Evolutionary conservation across 257 asterid species (phyloP).

Genomic region (Solanum phureja): DNA sequence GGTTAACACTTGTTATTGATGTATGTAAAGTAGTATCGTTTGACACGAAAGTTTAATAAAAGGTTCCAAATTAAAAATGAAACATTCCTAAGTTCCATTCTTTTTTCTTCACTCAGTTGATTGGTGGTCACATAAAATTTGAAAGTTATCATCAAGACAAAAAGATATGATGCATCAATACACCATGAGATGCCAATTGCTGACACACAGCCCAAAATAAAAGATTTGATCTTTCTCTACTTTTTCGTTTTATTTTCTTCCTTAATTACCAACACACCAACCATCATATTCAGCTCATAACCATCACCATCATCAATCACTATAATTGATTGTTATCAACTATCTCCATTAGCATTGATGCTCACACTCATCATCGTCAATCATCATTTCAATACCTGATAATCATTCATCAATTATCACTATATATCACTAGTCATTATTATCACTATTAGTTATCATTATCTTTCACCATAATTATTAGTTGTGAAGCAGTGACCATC

Average conservation of each 20-base stretch:
- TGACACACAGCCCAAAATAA: background rate
- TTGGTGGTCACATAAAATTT: background rate
- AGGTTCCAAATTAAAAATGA: background rate
- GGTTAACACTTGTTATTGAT: background rate
- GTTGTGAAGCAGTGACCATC: background rate
- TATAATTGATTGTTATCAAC: background rate
- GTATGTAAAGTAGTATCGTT: background rate
- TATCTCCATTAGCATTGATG: background rate
- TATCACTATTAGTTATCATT: no score
- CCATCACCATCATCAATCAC: background rate
- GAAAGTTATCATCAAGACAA: background rate
- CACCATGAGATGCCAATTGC: background rate
- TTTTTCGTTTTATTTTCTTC: background rate
- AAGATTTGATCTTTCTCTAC: background rate
- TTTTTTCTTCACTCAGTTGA: no score
- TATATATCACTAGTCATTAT: background rate
- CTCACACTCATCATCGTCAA: background rate
- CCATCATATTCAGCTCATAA: background rate
- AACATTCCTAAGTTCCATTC: background rate
- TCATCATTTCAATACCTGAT: background rate
- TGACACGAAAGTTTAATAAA: background rate
- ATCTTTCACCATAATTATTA: no score
- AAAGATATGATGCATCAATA: background rate
- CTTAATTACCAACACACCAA: background rate
- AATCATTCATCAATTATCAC: background rate